phyloP scores from a whole-genome alignment of 257 asterid genomes.

The Solanum tacnaense region DNA sequence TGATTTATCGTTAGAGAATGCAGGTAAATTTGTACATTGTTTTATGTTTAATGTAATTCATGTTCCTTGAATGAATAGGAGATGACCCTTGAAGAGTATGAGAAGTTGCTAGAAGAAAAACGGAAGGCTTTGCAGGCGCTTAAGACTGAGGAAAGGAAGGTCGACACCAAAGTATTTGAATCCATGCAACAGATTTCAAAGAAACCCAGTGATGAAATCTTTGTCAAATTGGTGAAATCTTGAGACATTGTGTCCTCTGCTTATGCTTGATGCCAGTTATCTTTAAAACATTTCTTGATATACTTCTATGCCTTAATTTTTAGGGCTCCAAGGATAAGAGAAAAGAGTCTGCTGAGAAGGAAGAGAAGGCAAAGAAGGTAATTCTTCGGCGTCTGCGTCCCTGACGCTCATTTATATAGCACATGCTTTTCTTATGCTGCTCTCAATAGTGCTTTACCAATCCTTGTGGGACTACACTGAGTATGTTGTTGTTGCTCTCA shows the following conservation, averaged over 20 bases:
- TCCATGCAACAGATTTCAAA: constrained; percentile 81
- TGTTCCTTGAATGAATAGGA: constrained; percentile 33
- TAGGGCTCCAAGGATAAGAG: constrained; percentile 77
- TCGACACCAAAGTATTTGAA: constrained; percentile 60
- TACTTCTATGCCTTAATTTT: not conserved
- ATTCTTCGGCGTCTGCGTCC: not conserved
- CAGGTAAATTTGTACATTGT: not conserved
- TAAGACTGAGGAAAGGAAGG: constrained; percentile 82
- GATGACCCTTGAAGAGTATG: constrained; percentile 94
- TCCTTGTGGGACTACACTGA: not conserved
- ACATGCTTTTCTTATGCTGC: not conserved
- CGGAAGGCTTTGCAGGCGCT: constrained; percentile 59
- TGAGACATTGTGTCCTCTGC: not conserved
- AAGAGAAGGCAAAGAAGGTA: constrained; percentile 82
- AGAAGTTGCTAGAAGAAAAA: constrained; percentile 72
- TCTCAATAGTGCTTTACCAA: not conserved
- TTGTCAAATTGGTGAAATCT: constrained; percentile 63
- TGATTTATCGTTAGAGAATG: not conserved
- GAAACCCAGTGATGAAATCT: constrained; percentile 50
- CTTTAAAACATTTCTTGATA: not conserved
- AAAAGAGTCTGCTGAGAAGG: constrained; percentile 72
- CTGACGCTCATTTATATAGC: not conserved
- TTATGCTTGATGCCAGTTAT: not conserved
- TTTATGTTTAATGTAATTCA: not conserved
- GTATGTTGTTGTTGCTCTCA: not conserved